Percentiles rank a stretch among this genome's conserved stretches.
Evolutionary conservation across 345 rosid species (phyloP).

Genomic region (Camelina neglecta): DNA sequence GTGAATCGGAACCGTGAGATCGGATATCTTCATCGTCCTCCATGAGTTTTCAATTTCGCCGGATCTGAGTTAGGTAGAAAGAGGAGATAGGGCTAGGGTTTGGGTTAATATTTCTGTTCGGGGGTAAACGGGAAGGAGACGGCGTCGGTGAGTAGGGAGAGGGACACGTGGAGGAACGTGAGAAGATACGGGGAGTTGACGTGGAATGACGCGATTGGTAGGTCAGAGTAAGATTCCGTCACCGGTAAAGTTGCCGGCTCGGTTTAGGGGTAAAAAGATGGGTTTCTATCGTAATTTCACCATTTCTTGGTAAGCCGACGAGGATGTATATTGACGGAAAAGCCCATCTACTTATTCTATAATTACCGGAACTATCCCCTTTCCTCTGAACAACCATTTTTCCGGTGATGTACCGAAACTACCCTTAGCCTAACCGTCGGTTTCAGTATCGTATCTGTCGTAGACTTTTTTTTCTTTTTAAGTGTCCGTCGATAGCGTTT

Average conservation of each 20-base stretch:
- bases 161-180: constrained; percentile 58
- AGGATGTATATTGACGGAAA: constrained; percentile 48
- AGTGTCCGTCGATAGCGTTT: constrained; percentile 18
- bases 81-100: constrained; percentile 40
- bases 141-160: constrained; percentile 55
- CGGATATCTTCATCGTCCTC: constrained; percentile 68
- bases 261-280: constrained; percentile 36
- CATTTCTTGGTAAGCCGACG: constrained; percentile 33
- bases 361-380: constrained; percentile 42
- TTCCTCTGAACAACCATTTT: constrained; percentile 20
- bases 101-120: constrained; percentile 30
- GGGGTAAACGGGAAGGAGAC: constrained; percentile 56
- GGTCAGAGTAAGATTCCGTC: constrained; percentile 45
- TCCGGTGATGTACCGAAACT: constrained; percentile 38
- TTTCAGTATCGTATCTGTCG: constrained; percentile 26
- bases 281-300: constrained; percentile 30
- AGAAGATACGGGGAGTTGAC: constrained; percentile 34
- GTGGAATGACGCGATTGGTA: constrained; percentile 49
- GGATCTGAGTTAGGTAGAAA: constrained; percentile 35
- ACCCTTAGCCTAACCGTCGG: constrained; percentile 36
- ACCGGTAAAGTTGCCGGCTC: constrained; percentile 63
- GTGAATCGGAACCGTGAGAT: constrained; percentile 50
- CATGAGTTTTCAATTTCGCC: constrained; percentile 44
- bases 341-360: constrained; percentile 42
- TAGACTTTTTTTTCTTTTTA: not conserved